Base-by-base conservation (phyloP, 1,284 basidiomycete genomes). In the Tylopilus sp. region DNA sequence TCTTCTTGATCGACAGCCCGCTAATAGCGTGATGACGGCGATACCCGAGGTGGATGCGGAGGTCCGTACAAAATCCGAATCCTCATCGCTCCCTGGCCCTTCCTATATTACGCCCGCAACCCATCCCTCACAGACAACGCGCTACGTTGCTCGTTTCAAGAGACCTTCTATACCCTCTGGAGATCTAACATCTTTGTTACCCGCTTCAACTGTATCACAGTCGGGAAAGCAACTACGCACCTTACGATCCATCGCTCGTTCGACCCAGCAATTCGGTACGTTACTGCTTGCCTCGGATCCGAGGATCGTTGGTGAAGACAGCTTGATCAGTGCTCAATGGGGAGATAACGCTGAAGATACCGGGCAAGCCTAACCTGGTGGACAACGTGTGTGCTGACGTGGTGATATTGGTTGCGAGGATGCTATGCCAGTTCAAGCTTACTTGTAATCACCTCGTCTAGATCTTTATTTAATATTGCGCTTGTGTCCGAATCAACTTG, bases 11-110 rank as follows among this genome's bases (percentile, higher is more conserved):
- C 38, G 32, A 24, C 44, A 44, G 3, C 36, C 49, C 2, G n/a
- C 18, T 92, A 91, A 10, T 22, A 33, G 54, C 36, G 6, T 32
- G 9, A 2, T 26, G 9, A 44, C 22, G 32, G 16, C 12, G 18
- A 15, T 29, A 3, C 6, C 26, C 4, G 19, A 49, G 15, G 33
- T 18, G 41, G 22, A 18, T 12, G 47, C 33, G 33, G 33, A 47
- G 10, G n/a, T 9, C 39, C 39, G 39, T 44, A 44, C 41, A 22
- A 44, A 44, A 9, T 18, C 41, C 41, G 41, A 7, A 44, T 44
- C 3, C 18, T 19, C 22, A 22, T 44, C 22, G 41, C 4, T 18
- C 22, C 38, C 18, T 22, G 10, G 33, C 8, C n/a, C 19, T 19
- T 24, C 39, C 19, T 3, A 33, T 9, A n/a, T 33, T 13, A 8